phyloP scores from a whole-genome alignment of 345 rosid genomes.

The Gossypium turneri region DNA sequence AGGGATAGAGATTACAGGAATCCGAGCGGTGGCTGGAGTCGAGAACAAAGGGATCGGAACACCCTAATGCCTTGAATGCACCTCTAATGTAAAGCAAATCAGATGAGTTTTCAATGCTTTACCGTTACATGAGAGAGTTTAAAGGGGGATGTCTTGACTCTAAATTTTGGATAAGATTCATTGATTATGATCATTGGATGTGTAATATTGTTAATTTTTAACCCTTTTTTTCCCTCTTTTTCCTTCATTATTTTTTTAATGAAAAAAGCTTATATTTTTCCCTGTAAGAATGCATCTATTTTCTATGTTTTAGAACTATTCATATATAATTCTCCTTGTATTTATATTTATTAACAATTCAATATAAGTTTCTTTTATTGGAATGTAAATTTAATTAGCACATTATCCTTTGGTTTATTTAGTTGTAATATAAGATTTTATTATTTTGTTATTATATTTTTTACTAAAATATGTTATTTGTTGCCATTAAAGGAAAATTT shows the following conservation, averaged over 20 bases:
- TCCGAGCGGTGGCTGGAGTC: no score
- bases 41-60: slow-evolving; percentile 19
- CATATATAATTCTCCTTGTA: neutral
- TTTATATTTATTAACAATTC: neutral
- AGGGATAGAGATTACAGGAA: slow-evolving; percentile 21
- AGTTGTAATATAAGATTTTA: no score
- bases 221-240: neutral
- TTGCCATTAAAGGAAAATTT: no score
- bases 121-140: neutral
- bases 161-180: slow-evolving; percentile 15
- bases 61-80: slow-evolving; percentile 35
- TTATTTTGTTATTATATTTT: no score
- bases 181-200: slow-evolving; percentile 15
- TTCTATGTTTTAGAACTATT: neutral
- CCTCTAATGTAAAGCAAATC: neutral
- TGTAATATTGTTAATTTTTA: slow-evolving; percentile 6
- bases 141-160: neutral
- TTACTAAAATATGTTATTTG: no score
- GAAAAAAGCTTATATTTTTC: neutral
- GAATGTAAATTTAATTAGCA: no score
- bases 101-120: slow-evolving; percentile 12
- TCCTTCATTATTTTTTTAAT: slow-evolving; percentile 13
- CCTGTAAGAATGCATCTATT: slow-evolving; percentile 4
- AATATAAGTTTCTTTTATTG: neutral
- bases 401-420: no score